A percentile compares a stretch with the other conserved stretches of the same genome.
Evolutionary conservation across 2,329 filamentous ascomycete species (phyloP).

Genomic region (Aspergillus novofumigatus): DNA sequence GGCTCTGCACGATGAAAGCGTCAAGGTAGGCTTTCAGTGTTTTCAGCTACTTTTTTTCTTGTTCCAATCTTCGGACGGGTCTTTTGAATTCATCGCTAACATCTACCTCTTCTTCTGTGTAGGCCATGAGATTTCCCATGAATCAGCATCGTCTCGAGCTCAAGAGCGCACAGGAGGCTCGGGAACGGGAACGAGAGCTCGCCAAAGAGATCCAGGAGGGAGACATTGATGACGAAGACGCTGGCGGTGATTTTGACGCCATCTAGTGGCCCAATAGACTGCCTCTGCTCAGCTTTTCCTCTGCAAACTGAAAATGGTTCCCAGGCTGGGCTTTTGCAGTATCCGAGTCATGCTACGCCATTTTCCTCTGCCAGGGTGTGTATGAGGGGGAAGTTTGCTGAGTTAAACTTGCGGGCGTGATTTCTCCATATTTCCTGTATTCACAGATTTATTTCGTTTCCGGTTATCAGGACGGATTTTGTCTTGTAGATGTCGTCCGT

Average conservation of each 20-base stretch:
- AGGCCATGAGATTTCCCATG: conserved; percentile 99
- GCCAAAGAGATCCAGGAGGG: conserved; percentile 99
- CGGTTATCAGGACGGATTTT: conserved; percentile 6
- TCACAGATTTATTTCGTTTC: conserved; percentile 19
- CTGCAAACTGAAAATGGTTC: conserved; percentile 6
- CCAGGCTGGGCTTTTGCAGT: conserved; percentile 18
- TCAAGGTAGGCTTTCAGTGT: conserved; percentile 64
- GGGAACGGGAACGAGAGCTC: conserved; percentile 91
- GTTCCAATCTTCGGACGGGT: background rate
- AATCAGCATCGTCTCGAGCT: conserved; percentile 96
- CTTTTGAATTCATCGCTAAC: conserved; percentile 23
- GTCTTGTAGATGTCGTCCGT: conserved; percentile 12
- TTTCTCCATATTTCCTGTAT: conserved; percentile 24
- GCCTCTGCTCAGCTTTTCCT: conserved; percentile 11
- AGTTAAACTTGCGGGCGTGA: conserved; percentile 23
- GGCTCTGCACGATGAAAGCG: conserved; percentile 90
- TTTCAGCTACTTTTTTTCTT: background rate
- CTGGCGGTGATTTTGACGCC: conserved; percentile 91
- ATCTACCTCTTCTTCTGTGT: conserved; percentile 3
- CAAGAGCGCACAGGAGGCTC: conserved; percentile 97
- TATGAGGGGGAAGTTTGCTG: conserved; percentile 24
- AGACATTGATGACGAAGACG: conserved; percentile 93
- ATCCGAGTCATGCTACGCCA: conserved; percentile 27
- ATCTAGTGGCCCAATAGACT: conserved; percentile 57
- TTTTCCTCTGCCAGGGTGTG: conserved; percentile 22